These are phyloP conservation scores for Haematococcus lacustris DNA, from an alignment of 139 green algal species.

Conservation along the genomic window DNA sequence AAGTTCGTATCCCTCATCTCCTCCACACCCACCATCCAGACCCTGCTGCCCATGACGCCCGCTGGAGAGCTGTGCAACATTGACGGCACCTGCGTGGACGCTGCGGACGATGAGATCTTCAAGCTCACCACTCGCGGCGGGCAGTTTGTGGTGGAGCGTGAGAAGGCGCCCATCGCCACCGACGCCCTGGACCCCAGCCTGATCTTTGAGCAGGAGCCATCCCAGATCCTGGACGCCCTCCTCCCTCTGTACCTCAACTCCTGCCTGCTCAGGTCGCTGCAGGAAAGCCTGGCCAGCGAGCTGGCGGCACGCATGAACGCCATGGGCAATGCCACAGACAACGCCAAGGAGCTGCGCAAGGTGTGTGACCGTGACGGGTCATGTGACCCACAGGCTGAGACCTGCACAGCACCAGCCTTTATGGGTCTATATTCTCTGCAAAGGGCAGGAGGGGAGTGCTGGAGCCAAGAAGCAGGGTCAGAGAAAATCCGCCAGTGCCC, in stretches of 20 bases:
- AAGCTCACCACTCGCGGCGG: conserved; percentile 72
- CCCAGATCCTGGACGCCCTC: conserved; percentile 97
- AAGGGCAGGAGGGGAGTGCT: no score
- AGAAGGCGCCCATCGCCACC: conserved; percentile 67
- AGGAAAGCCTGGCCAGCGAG: conserved; percentile 94
- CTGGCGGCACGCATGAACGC: conserved; percentile 98
- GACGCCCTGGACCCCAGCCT: conserved; percentile 71
- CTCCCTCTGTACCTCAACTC: conserved; percentile 98
- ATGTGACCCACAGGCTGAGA: no score
- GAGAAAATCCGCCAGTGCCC: no score
- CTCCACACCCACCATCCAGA: conserved; percentile 87
- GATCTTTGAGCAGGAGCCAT: conserved; percentile 97
- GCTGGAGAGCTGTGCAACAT: conserved; percentile 87
- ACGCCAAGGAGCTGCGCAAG: conserved; percentile 89
- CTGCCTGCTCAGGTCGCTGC: conserved; percentile 73
- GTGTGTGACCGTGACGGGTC: no score
- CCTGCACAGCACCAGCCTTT: no score
- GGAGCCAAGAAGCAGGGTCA: no score
- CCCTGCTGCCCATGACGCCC: conserved; percentile 87
- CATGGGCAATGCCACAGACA: conserved; percentile 95
- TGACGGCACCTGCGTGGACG: conserved; percentile 94
- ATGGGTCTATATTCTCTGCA: no score
- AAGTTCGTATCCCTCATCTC: conserved; percentile 97
- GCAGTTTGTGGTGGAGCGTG: conserved; percentile 65
- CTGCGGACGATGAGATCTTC: conserved; percentile 81